phyloP scores from a whole-genome alignment of 2,329 filamentous ascomycete species.

The Apiospora hydei region DNA sequence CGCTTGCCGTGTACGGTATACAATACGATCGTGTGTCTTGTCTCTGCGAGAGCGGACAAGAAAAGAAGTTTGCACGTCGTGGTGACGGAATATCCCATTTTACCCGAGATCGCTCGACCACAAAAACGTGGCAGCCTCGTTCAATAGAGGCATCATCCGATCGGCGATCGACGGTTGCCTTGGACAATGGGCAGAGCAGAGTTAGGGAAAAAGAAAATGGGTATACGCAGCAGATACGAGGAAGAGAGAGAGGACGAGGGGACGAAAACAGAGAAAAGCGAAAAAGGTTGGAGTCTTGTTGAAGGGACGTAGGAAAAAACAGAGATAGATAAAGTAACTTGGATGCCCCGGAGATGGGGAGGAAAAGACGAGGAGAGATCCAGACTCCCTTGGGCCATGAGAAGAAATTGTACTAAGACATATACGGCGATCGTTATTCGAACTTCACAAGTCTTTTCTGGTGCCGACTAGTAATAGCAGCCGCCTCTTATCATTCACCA shows the following conservation, averaged over 20 bases:
- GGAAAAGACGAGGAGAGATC: neutral
- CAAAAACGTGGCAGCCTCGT: slow-evolving; percentile 29
- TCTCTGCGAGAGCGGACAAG: neutral
- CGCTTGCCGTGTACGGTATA: neutral
- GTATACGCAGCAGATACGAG: neutral
- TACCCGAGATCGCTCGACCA: slow-evolving; percentile 19
- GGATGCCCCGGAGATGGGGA: neutral
- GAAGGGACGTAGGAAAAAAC: neutral
- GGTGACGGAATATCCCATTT: neutral
- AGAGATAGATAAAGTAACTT: slow-evolving; percentile 6
- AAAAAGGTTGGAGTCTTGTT: neutral
- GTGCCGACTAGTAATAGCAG: neutral
- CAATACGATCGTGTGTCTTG: neutral
- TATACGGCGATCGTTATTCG: neutral
- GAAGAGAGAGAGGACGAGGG: neutral
- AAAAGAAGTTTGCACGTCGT: neutral
- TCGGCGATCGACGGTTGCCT: slow-evolving; percentile 8
- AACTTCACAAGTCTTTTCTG: neutral
- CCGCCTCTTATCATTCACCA: neutral
- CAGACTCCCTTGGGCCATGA: neutral
- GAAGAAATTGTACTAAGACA: neutral
- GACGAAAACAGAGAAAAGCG: slow-evolving; percentile 2
- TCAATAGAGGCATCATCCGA: slow-evolving; percentile 23
- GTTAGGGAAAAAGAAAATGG: neutral
- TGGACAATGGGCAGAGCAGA: neutral